A percentile compares a stretch with the other conserved stretches of the same genome.
phyloP scores from a whole-genome alignment of 805 yeast species.

The Metschnikowia noctiluminum region DNA sequence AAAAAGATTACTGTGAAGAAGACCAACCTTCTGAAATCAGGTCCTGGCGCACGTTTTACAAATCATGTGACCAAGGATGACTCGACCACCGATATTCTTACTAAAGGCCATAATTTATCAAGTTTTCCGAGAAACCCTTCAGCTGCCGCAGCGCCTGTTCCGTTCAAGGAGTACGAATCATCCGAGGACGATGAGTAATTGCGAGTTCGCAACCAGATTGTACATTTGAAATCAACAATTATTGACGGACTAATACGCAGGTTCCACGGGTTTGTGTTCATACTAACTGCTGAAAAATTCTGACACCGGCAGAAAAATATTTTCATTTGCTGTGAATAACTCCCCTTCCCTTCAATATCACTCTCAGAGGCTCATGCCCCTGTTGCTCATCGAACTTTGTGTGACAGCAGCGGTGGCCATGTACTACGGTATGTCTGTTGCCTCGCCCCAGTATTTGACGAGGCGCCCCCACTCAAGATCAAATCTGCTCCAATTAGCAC shows the following conservation, averaged over 20 bases:
- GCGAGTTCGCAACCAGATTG: background rate
- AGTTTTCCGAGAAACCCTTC: no score
- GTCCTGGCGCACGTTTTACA: background rate
- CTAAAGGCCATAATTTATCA: no score
- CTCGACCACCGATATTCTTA: no score
- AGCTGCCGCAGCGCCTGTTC: no score
- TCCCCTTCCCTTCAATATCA: no score
- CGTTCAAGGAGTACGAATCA: conserved; percentile 6
- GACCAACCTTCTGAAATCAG: background rate
- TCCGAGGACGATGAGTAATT: conserved; percentile 3
- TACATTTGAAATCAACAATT: no score
- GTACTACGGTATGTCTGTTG: background rate
- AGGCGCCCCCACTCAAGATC: background rate
- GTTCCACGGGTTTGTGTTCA: no score
- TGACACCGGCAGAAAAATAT: no score
- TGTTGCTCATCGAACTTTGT: background rate
- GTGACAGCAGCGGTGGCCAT: background rate
- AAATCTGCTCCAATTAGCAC: background rate
- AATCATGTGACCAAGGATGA: background rate
- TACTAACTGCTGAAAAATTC: no score
- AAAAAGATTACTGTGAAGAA: conserved; percentile 3
- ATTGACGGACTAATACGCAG: no score
- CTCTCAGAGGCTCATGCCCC: background rate
- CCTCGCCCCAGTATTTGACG: background rate
- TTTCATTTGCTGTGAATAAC: no score